Evolutionary conservation across 1,284 basidiomycete genomes (phyloP).

Genomic region (Boletus sp.): DNA sequence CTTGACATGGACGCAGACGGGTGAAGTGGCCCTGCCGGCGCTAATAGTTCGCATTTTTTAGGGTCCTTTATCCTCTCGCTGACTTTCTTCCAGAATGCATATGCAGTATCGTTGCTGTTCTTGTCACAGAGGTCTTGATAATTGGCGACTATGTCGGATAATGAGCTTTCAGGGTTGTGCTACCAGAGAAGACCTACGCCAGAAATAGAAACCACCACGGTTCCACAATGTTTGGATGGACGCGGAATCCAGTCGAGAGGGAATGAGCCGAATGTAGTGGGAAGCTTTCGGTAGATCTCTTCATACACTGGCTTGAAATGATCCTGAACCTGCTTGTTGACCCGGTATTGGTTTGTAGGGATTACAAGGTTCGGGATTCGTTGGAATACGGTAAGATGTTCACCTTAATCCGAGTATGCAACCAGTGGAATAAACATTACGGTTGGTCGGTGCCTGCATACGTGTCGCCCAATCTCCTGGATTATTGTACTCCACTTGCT

Average conservation of each 20-base stretch:
- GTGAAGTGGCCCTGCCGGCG: conserved; percentile 14
- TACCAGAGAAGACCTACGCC: conserved; percentile 2
- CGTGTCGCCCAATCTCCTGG: conserved; percentile 16
- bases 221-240: conserved; percentile 11
- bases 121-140: conserved; percentile 14
- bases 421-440: neutral
- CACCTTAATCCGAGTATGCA: neutral
- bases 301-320: conserved; percentile 14
- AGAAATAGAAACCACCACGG: conserved; percentile 13
- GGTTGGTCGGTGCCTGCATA: neutral
- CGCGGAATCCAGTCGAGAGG: neutral
- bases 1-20: conserved; percentile 11
- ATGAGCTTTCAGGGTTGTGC: neutral
- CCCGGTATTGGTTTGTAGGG: conserved; percentile 11
- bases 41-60: conserved; percentile 15
- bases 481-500: conserved; percentile 18
- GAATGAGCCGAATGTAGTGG: conserved; percentile 1
- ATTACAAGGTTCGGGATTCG: conserved; percentile 17
- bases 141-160: conserved; percentile 8
- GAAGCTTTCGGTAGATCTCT: conserved; percentile 5
- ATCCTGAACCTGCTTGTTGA: conserved; percentile 14
- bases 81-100: conserved; percentile 18
- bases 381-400: conserved; percentile 18
- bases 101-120: conserved; percentile 5
- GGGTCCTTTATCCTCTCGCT: conserved; percentile 14